Evolutionary conservation across 2,329 filamentous ascomycete species (phyloP).

Genomic region (Blumeria graminis): DNA sequence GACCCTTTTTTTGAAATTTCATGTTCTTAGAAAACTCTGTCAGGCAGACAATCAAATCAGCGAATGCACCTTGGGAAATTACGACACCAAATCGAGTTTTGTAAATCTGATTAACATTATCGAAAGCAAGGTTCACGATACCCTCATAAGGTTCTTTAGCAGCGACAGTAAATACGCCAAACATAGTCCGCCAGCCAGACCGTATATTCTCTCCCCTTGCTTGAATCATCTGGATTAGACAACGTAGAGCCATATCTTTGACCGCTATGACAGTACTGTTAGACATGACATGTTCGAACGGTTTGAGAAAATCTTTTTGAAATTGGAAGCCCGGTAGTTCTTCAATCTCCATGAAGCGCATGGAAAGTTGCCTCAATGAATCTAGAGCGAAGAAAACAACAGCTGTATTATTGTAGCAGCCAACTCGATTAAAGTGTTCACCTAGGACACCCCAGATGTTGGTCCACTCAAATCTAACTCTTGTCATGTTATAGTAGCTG

Average conservation of each 20-base stretch:
- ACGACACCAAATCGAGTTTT: conserved; percentile 88
- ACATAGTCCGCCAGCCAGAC: conserved; percentile 98
- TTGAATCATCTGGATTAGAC: conserved; percentile 97
- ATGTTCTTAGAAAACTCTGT: conserved; percentile 98
- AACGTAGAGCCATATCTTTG: conserved; percentile 91
- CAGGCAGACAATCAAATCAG: conserved; percentile 83
- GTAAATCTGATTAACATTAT: conserved; percentile 90
- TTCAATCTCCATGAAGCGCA: conserved; percentile 97
- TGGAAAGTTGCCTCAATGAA: conserved; percentile 80
- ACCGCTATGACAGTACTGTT: conserved; percentile 81
- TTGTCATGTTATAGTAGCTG: conserved; percentile 98
- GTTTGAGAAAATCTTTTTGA: conserved; percentile 96
- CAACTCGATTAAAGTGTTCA: conserved; percentile 93
- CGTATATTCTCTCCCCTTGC: conserved; percentile 89
- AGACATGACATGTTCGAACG: conserved; percentile 90
- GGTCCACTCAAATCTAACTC: conserved; percentile 95
- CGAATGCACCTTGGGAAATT: conserved; percentile 88
- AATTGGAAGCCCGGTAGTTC: conserved; percentile 98
- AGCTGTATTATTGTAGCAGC: conserved; percentile 84
- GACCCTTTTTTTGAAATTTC: conserved; percentile 93
- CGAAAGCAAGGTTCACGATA: conserved; percentile 90
- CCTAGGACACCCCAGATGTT: conserved; percentile 96
- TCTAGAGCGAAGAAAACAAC: conserved; percentile 97
- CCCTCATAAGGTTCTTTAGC: conserved; percentile 81
- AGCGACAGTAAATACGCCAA: conserved; percentile 91